These are phyloP conservation scores for Brassica napus DNA, from an alignment of 345 rosid species.

Conservation along the genomic window DNA sequence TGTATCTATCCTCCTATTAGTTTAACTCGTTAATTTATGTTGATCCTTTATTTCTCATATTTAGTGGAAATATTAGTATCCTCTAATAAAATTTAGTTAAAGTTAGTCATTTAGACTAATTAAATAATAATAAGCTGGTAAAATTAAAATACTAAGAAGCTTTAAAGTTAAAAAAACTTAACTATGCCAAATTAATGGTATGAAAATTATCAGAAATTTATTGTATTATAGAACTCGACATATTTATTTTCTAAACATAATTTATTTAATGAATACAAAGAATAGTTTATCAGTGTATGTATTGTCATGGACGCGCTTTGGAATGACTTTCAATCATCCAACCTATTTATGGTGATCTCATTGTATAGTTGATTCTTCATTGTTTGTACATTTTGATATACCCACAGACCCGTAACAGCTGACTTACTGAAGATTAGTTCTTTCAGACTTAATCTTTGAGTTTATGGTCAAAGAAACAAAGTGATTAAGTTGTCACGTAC, in stretches of 20 bases:
- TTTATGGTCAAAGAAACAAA: conserved; percentile 4
- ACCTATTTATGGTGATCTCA: neutral
- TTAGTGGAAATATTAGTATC: neutral
- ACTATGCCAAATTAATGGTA: neutral
- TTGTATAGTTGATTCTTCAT: neutral
- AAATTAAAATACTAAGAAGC: neutral
- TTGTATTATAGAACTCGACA: neutral
- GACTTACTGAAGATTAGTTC: neutral
- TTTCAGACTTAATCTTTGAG: neutral
- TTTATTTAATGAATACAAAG: neutral
- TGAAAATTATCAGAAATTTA: neutral
- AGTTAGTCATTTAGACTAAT: neutral
- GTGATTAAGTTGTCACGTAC: neutral
- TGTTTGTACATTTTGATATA: neutral
- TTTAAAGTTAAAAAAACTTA: neutral
- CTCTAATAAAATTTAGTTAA: neutral
- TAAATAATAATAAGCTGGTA: neutral
- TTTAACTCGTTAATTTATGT: neutral
- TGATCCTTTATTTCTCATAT: neutral
- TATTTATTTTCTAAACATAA: neutral
- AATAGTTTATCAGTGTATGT: neutral
- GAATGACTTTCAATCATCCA: neutral
- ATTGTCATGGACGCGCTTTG: neutral
- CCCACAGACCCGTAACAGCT: neutral
- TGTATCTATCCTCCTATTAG: neutral